Percentiles rank a stretch among this genome's conserved stretches.
Conservation (phyloP, 805 yeast species). For the Candida broadrunensis region DNA sequence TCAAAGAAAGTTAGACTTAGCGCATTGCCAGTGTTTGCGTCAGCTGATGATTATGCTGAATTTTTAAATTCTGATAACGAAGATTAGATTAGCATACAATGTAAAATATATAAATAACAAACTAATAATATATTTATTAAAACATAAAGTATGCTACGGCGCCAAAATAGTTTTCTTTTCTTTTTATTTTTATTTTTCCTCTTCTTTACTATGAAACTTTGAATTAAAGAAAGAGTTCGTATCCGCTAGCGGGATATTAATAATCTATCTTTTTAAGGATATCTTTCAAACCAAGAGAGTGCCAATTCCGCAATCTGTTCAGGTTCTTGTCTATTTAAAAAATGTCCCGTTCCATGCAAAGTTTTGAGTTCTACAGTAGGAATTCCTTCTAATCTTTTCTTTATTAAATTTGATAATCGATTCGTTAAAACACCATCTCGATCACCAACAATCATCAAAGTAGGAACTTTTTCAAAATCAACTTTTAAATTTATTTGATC, state of each 20-base stretch:
- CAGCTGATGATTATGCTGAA: constrained; percentile 82
- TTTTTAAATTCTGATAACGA: constrained; percentile 67
- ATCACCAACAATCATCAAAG: constrained; percentile 32
- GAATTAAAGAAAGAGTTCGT: too few relatives aligned
- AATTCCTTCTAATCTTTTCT: constrained; percentile 12
- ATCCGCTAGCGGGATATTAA: too few relatives aligned
- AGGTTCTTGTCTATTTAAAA: constrained; percentile 39
- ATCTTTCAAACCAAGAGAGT: constrained; percentile 24
- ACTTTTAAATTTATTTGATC: constrained; percentile 19
- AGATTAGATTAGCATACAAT: constrained; percentile 15
- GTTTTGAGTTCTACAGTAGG: constrained; percentile 21
- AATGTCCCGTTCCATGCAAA: constrained; percentile 32
- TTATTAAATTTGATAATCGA: constrained; percentile 23
- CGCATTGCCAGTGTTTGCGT: constrained; percentile 80
- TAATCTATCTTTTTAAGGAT: too few relatives aligned
- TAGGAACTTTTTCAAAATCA: constrained; percentile 34
- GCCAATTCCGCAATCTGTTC: constrained; percentile 20
- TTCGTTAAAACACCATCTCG: constrained; percentile 37
- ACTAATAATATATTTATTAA: too few relatives aligned
- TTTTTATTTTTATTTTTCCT: too few relatives aligned
- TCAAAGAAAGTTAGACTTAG: constrained; percentile 56
- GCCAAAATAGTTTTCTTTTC: too few relatives aligned
- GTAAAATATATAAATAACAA: too few relatives aligned
- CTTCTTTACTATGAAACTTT: too few relatives aligned
- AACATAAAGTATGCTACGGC: too few relatives aligned